Conservation (phyloP, 768 basidiomycete genomes). For the Boletus rubroflammeus region DNA sequence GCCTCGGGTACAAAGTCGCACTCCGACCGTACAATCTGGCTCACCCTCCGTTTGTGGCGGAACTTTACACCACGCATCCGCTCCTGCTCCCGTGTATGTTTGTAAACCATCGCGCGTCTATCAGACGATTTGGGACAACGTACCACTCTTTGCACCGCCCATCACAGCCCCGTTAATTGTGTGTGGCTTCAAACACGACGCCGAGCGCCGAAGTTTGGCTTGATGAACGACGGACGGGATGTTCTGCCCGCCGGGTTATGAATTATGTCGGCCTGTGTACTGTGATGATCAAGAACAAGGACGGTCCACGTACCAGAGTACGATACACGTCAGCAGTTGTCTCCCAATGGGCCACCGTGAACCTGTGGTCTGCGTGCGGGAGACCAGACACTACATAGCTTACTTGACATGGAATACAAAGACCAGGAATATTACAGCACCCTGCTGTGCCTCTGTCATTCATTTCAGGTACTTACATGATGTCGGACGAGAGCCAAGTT, state of each 20-base stretch:
- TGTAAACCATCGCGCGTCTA: constrained; percentile 9
- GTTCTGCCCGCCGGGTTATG: background rate
- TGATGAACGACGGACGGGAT: background rate
- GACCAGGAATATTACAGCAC: background rate
- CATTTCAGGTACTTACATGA: background rate
- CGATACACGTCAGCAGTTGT: too few relatives aligned
- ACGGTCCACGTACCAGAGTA: background rate
- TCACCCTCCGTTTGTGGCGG: constrained; percentile 22
- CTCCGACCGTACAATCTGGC: constrained; percentile 6
- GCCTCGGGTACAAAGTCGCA: constrained; percentile 14
- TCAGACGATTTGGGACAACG: constrained; percentile 3
- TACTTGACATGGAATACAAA: background rate
- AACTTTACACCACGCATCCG: constrained; percentile 5
- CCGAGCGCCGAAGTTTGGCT: background rate
- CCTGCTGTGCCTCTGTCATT: background rate
- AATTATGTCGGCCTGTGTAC: background rate
- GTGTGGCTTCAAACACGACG: background rate
- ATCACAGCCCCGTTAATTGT: constrained; percentile 13
- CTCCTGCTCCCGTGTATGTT: background rate
- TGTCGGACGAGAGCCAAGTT: background rate
- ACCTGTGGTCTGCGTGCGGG: background rate
- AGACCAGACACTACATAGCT: background rate
- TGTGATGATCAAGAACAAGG: background rate
- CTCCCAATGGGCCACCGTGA: background rate
- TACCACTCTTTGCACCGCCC: constrained; percentile 12